Evolutionary conservation across 1,139 yeast species (phyloP), one percentile per base, ranked within the genome.

Genomic region (Casaregolazyma suthepensis): DNA sequence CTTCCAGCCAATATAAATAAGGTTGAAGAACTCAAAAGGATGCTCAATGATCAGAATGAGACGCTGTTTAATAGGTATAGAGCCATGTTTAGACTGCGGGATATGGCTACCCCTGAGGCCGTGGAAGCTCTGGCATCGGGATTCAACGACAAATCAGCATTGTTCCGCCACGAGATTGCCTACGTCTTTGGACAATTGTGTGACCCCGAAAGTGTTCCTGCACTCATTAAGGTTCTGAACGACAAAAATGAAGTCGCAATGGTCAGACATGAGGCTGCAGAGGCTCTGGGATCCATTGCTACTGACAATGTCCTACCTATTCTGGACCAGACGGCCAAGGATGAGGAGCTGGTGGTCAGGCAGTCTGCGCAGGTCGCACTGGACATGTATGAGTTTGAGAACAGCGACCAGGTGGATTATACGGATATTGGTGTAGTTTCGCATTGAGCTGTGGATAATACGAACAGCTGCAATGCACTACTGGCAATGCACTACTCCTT

Each of bases 251-350:
- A 94, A 74, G 98, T 95, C 47, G 96, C 95, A 57, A 94, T 94
- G 99, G 99, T 94, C 38, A 85, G 99, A 74, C 99, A 94, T 69
- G 99, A 94, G 73, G 99, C 99, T 54, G 99, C 99, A 31, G 99
- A 94, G 73, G 99, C 99, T 29, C 78, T 94, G 63, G 99, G 99
- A 22, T 81, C 96, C 29, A 93, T 94, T 68, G 98, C 96, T 23
- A 88, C 97, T n/a, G 96, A 88, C 64, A 97, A 91, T 56, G 96
- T 93, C 50, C 78, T 91, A 61, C 97, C 97, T 17, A 85, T 93
- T 43, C 80, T 94, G 66, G 80, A 87, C 68, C 76, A 83, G 46
- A 87, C 87, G 71, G 79, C 91, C 63, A 76, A 82, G 63, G 99
- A 94, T 68, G 76, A 81, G 57, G 96, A 87, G 64, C 81, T 79